These are phyloP conservation scores for Babesia ovis DNA, from an alignment of 169 alveolate species.

Conservation along the genomic window DNA sequence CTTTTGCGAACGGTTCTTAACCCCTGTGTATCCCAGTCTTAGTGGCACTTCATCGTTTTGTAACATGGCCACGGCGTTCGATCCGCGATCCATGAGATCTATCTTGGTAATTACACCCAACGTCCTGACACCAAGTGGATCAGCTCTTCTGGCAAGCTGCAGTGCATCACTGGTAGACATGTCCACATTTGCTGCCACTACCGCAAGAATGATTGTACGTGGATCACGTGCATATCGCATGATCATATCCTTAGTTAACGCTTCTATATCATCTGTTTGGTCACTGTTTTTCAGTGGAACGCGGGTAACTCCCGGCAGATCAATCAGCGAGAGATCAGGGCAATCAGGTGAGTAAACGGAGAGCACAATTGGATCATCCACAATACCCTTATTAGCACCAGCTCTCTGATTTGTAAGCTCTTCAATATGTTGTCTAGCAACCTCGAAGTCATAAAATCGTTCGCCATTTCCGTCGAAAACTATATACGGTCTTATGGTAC, in stretches of 20 bases:
- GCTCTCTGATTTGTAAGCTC: constrained; percentile 87
- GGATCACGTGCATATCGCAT: constrained; percentile 92
- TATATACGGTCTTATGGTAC: constrained; percentile 69
- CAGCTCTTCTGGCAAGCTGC: constrained; percentile 94
- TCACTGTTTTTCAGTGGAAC: constrained; percentile 95
- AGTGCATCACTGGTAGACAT: constrained; percentile 97
- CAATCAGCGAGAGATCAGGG: constrained; percentile 97
- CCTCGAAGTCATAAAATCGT: constrained; percentile 87
- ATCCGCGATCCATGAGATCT: constrained; percentile 98
- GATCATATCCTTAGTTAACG: constrained; percentile 92
- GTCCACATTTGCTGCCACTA: constrained; percentile 97
- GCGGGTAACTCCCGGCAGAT: constrained; percentile 98
- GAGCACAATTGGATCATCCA: constrained; percentile 95
- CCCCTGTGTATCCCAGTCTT: constrained; percentile 96
- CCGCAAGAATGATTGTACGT: constrained; percentile 94
- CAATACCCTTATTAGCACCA: constrained; percentile 93
- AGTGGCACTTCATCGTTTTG: constrained; percentile 94
- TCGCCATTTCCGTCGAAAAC: constrained; percentile 77
- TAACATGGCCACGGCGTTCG: constrained; percentile 95
- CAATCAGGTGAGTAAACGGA: constrained; percentile 93
- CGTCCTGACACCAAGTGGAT: constrained; percentile 95
- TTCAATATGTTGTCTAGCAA: constrained; percentile 89
- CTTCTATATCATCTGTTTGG: constrained; percentile 93
- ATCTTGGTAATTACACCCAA: constrained; percentile 95
- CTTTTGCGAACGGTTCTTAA: constrained; percentile 89